Conservation (phyloP, 768 basidiomycete species). For the Xerocomus spinulosus region DNA sequence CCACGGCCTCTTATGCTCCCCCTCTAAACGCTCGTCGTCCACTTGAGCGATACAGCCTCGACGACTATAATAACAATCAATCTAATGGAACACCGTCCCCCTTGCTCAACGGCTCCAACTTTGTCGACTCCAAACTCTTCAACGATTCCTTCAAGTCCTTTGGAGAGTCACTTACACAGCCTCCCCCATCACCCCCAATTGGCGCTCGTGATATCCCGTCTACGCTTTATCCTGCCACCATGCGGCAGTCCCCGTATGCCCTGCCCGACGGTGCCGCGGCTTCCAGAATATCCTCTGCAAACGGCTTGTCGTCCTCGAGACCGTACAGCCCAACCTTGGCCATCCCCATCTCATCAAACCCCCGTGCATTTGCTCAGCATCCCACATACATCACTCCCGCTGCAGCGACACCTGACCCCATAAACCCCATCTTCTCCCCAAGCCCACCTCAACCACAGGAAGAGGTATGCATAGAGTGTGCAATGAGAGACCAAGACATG, state of each 20-base stretch:
- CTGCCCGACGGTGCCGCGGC: constrained; percentile 31
- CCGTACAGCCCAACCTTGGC: constrained; percentile 40
- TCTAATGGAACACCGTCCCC: constrained; percentile 15
- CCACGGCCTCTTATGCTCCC: constrained; percentile 41
- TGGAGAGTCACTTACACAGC: constrained; percentile 23
- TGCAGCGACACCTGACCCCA: constrained; percentile 45
- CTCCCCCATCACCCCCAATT: constrained; percentile 21
- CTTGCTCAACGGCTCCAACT: constrained; percentile 24
- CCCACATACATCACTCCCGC: constrained; percentile 70
- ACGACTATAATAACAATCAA: constrained; percentile 32
- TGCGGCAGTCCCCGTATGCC: constrained; percentile 46
- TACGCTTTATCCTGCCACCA: constrained; percentile 37
- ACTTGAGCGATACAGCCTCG: constrained; percentile 50
- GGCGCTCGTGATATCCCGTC: constrained; percentile 25
- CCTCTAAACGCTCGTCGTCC: constrained; percentile 45
- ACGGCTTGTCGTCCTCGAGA: constrained; percentile 56
- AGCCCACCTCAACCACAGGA: constrained; percentile 52
- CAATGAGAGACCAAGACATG: constrained; percentile 99
- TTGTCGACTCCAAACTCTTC: constrained; percentile 26
- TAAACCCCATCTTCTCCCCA: constrained; percentile 60
- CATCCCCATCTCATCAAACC: constrained; percentile 58
- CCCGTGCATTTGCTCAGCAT: constrained; percentile 66
- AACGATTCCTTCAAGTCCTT: constrained; percentile 32
- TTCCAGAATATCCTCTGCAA: constrained; percentile 41
- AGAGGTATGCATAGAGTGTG: constrained; percentile 93